Percentiles rank a stretch among this genome's conserved stretches.
Conservation (phyloP, 192 early-diverging fungal species). For the Linnemannia exigua region DNA sequence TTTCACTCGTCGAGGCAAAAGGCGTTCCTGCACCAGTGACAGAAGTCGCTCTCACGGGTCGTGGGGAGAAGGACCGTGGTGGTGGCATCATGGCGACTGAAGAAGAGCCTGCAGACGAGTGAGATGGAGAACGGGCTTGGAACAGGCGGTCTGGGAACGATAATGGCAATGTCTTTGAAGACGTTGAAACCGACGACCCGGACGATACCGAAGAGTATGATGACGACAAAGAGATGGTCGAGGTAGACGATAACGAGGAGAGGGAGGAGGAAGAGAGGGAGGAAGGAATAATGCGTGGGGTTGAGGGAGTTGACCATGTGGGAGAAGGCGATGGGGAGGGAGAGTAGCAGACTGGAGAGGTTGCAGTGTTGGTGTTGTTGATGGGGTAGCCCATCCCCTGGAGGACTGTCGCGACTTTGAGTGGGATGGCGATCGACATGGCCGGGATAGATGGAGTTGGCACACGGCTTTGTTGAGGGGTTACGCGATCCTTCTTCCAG, state of each 20-base stretch:
- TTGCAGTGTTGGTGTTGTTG: slow-evolving; percentile 17
- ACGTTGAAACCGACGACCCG: neutral
- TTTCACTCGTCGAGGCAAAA: neutral
- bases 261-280: neutral
- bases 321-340: slow-evolving; percentile 9
- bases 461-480: neutral
- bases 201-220: neutral
- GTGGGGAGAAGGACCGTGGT: neutral
- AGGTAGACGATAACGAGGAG: neutral
- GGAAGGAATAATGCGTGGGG: neutral
- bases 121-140: slow-evolving; percentile 4
- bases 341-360: neutral
- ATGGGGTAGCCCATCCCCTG: slow-evolving; percentile 12
- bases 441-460: neutral
- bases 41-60: neutral
- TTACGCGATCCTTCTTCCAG: neutral
- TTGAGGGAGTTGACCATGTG: neutral
- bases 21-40: neutral
- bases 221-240: neutral
- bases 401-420: slow-evolving; percentile 11
- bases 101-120: neutral
- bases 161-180: neutral
- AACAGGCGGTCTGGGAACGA: slow-evolving; percentile 15
- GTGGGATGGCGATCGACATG: neutral
- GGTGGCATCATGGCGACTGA: neutral